phyloP scores from a whole-genome alignment of 192 early-diverging fungal species.

The Pilaira anomala region DNA sequence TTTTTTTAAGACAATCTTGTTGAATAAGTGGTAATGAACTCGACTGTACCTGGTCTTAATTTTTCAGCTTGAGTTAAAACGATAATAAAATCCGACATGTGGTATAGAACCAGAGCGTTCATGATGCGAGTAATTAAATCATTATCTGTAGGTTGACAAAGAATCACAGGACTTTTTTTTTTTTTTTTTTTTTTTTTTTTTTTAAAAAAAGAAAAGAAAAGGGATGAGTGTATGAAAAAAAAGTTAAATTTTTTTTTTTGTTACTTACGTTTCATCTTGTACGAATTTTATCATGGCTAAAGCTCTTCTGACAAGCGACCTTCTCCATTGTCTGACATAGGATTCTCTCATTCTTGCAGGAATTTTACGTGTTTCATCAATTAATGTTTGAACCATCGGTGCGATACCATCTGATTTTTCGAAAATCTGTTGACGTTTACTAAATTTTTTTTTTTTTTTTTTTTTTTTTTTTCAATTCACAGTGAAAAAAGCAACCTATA shows the following conservation, averaged over 20 bases:
- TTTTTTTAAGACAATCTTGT: conserved; percentile 23
- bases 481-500: neutral
- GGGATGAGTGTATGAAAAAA: neutral
- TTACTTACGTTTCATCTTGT: conserved; percentile 33
- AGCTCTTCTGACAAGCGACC: conserved; percentile 39
- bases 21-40: conserved; percentile 35
- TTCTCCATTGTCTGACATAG: conserved; percentile 49
- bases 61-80: conserved; percentile 48
- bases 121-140: conserved; percentile 22
- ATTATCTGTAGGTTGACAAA: neutral
- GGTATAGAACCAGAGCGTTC: conserved; percentile 25
- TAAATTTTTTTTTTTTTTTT: neutral
- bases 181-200: too few relatives aligned
- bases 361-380: conserved; percentile 37
- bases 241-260: neutral
- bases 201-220: neutral
- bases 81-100: conserved; percentile 41
- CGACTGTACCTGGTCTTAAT: conserved; percentile 41
- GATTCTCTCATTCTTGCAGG: conserved; percentile 48
- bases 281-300: conserved; percentile 43
- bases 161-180: neutral
- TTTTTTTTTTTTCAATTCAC: neutral
- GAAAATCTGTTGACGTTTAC: conserved; percentile 39
- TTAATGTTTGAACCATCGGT: conserved; percentile 43
- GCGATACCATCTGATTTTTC: conserved; percentile 36